Evolutionary conservation across 2,329 filamentous ascomycete genomes (phyloP).

Genomic region (Fusarium kyushuense): DNA sequence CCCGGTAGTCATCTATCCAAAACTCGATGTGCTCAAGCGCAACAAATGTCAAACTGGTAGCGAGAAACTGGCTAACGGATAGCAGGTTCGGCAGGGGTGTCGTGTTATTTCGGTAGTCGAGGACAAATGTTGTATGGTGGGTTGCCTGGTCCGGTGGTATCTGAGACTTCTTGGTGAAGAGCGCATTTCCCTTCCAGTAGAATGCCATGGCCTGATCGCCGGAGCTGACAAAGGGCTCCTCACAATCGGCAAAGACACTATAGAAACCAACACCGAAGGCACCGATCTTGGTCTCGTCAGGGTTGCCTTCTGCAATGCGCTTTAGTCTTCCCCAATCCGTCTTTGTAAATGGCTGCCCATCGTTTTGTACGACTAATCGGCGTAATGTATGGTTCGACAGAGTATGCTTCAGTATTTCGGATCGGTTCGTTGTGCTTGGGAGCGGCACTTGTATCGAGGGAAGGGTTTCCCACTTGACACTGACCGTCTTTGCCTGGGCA

Average conservation of each 20-base stretch:
- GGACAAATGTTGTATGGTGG: conserved; percentile 87
- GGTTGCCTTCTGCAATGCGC: conserved; percentile 98
- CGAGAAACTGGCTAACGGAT: conserved; percentile 89
- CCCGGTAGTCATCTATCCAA: conserved; percentile 87
- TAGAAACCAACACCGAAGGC: conserved; percentile 99
- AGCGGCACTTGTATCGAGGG: conserved; percentile 85
- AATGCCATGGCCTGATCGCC: conserved; percentile 96
- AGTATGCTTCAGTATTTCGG: conserved; percentile 82
- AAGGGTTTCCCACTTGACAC: conserved; percentile 90
- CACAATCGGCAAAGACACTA: conserved; percentile 97
- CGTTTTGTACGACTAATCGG: conserved; percentile 90
- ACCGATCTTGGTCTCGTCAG: conserved; percentile 98
- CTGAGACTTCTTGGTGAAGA: conserved; percentile 89
- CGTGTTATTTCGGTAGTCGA: conserved; percentile 91
- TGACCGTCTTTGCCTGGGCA: conserved; percentile 89
- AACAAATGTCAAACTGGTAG: conserved; percentile 96
- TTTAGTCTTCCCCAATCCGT: conserved; percentile 96
- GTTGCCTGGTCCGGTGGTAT: conserved; percentile 75
- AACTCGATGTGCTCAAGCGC: conserved; percentile 88
- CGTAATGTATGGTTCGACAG: conserved; percentile 87
- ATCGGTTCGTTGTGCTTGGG: conserved; percentile 71
- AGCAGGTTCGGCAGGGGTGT: conserved; percentile 88
- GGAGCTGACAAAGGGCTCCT: conserved; percentile 96
- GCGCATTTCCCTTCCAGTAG: conserved; percentile 98
- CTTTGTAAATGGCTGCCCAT: conserved; percentile 86